A percentile compares a stretch with the other conserved stretches of the same genome.
These are phyloP conservation scores for Paraphaeosphaeria minitans DNA, from an alignment of 2,329 filamentous ascomycete species.

Conservation along the genomic window DNA sequence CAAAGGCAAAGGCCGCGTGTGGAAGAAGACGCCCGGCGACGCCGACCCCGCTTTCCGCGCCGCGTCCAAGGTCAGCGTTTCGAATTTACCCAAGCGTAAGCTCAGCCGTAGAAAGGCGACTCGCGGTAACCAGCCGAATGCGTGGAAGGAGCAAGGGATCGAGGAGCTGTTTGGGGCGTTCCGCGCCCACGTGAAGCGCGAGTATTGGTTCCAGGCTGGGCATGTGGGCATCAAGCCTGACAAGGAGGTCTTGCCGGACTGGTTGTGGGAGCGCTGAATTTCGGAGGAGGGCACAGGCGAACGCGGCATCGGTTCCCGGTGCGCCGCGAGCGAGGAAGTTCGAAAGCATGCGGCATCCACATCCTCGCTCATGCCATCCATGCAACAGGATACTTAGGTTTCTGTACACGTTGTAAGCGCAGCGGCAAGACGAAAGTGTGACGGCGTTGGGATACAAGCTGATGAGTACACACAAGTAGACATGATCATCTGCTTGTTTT, in stretches of 20 bases:
- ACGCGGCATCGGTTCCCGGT: neutral
- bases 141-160: neutral
- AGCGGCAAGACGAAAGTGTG: neutral
- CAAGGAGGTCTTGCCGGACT: neutral
- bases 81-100: neutral
- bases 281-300: too few species aligned
- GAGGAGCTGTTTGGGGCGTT: neutral
- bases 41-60: neutral
- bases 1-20: conserved; percentile 2
- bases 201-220: neutral
- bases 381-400: neutral
- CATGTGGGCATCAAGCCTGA: neutral
- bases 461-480: too few species aligned
- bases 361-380: neutral
- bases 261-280: neutral
- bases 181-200: conserved; percentile 1
- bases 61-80: too few species aligned
- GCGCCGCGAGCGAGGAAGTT: neutral
- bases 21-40: conserved; percentile 2
- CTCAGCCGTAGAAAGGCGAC: neutral
- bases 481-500: neutral
- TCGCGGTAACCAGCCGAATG: neutral
- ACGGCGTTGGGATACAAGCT: neutral
- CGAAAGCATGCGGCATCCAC: neutral
- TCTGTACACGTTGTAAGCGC: neutral